Conservation (phyloP, 2,329 filamentous ascomycete genomes). For the Chrysosporium queenslandicum region DNA sequence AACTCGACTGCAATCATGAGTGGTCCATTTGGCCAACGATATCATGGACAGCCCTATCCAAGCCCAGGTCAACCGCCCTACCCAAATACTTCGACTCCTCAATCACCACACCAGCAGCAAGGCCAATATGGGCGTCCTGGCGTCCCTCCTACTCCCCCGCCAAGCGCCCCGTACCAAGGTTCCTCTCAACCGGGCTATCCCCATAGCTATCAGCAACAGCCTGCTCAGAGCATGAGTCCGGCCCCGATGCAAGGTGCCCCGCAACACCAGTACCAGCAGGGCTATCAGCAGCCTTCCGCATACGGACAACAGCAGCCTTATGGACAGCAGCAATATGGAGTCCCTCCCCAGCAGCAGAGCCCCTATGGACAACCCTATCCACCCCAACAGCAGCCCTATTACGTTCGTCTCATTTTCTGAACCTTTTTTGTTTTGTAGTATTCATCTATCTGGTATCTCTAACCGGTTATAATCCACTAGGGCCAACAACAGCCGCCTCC, state of each 20-base stretch:
- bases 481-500: conserved; percentile 25
- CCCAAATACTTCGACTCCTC: conserved; percentile 24
- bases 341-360: conserved; percentile 22
- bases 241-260: conserved; percentile 9
- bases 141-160: conserved; percentile 24
- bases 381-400: conserved; percentile 26
- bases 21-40: conserved; percentile 29
- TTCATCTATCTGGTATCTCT: not conserved
- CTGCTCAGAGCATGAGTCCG: conserved; percentile 1
- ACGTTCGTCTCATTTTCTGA: conserved; percentile 19
- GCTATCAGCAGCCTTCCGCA: conserved; percentile 32
- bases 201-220: conserved; percentile 19
- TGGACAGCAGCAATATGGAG: conserved; percentile 28
- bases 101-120: conserved; percentile 27
- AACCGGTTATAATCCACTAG: conserved; percentile 10
- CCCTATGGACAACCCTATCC: conserved; percentile 27
- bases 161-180: conserved; percentile 25
- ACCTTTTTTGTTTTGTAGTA: not conserved
- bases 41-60: conserved; percentile 28
- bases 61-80: conserved; percentile 31
- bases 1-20: conserved; percentile 26
- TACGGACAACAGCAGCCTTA: conserved; percentile 28
- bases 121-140: conserved; percentile 29
- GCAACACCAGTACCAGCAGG: conserved; percentile 23
- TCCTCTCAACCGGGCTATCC: conserved; percentile 24